A percentile compares a stretch with the other conserved stretches of the same genome.
Conservation (phyloP, 768 basidiomycete genomes). For the Dioszegia aurantiaca region DNA sequence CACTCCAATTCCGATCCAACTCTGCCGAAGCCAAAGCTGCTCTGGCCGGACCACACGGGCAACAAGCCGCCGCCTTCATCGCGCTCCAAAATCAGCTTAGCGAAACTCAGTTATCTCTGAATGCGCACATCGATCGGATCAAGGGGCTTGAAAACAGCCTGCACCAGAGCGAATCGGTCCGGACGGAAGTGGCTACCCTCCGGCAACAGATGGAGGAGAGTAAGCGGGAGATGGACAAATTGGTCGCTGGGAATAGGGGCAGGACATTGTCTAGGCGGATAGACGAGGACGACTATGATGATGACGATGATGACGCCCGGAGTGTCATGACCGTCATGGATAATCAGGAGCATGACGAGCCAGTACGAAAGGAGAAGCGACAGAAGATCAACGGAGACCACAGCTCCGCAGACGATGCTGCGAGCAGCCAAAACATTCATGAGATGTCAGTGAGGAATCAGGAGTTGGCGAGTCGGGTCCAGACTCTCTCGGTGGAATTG, state of each 20-base stretch:
- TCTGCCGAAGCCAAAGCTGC: slow-evolving; percentile 38
- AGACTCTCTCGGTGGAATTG: slow-evolving; percentile 66
- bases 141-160: slow-evolving; percentile 72
- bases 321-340: slow-evolving; percentile 68
- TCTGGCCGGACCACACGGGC: slow-evolving; percentile 44
- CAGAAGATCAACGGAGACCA: slow-evolving; percentile 45
- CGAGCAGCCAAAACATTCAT: slow-evolving; percentile 33
- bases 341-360: slow-evolving; percentile 43
- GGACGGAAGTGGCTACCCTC: slow-evolving; percentile 70
- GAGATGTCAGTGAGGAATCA: slow-evolving; percentile 43
- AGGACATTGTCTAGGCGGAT: slow-evolving; percentile 33
- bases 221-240: slow-evolving; percentile 58
- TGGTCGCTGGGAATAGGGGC: slow-evolving; percentile 37
- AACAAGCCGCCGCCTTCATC: slow-evolving; percentile 55
- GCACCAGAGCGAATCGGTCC: slow-evolving; percentile 77
- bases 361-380: slow-evolving; percentile 23
- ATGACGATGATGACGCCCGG: slow-evolving; percentile 56
- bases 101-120: slow-evolving; percentile 76
- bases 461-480: slow-evolving; percentile 65
- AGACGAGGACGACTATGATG: slow-evolving; percentile 62
- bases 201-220: slow-evolving; percentile 64
- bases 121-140: slow-evolving; percentile 75
- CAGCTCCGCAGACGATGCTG: slow-evolving; percentile 27
- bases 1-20: slow-evolving; percentile 43
- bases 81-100: slow-evolving; percentile 78